Conservation (phyloP, 768 basidiomycete species). For the Panaeolus cyanescens region DNA sequence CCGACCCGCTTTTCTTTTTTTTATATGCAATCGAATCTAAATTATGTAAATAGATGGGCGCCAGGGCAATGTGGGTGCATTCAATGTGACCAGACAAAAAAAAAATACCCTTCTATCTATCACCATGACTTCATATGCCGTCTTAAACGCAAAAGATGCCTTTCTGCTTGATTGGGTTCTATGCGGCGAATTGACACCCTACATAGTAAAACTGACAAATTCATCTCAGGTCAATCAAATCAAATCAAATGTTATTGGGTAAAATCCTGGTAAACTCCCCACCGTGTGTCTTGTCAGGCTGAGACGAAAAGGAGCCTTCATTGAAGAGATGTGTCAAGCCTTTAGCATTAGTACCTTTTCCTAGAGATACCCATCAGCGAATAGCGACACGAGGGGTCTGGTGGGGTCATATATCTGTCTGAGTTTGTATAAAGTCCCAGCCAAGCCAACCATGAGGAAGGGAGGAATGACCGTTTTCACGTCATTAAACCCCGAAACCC, state of each 20-base stretch:
- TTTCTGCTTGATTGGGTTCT: background rate
- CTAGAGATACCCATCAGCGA: slow-evolving; percentile 1
- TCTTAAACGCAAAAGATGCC: background rate
- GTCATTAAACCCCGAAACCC: background rate
- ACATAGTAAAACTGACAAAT: background rate
- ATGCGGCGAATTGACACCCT: background rate
- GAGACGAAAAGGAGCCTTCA: background rate
- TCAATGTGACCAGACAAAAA: background rate
- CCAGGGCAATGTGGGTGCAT: background rate
- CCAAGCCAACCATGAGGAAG: background rate
- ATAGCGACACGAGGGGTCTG: background rate
- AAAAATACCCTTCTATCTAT: background rate
- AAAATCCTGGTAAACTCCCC: background rate
- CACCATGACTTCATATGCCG: background rate
- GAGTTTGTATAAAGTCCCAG: no score
- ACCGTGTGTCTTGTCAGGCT: background rate
- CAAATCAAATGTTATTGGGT: background rate
- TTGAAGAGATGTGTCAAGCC: background rate
- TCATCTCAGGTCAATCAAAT: background rate
- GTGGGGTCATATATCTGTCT: no score
- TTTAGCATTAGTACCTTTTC: background rate
- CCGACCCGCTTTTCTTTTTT: background rate
- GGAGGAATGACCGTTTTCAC: background rate
- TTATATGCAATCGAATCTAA: background rate
- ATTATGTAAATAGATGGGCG: background rate